These are phyloP conservation scores for Aspergillus fructus DNA, from an alignment of 2,329 filamentous ascomycete genomes.

Conservation along the genomic window DNA sequence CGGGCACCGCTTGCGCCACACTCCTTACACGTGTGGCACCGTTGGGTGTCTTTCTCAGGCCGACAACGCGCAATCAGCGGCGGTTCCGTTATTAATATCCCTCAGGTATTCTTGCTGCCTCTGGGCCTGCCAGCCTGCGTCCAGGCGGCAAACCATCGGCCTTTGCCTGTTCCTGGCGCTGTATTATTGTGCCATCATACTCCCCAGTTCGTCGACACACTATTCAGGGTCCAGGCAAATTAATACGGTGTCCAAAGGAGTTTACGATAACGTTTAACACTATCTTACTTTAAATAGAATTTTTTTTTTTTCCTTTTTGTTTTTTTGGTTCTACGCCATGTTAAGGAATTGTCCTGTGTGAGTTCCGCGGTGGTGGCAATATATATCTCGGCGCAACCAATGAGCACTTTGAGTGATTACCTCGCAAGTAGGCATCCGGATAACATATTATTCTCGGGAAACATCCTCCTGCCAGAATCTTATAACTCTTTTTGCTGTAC, in stretches of 20 bases:
- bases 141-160: conserved; percentile 3
- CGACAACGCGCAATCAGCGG: conserved; percentile 18
- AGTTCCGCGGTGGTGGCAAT: neutral
- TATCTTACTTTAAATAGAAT: too few relatives aligned
- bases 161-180: conserved; percentile 7
- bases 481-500: conserved; percentile 29
- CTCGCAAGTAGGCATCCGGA: neutral
- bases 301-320: neutral
- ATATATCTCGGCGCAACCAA: conserved; percentile 2
- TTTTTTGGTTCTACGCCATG: neutral
- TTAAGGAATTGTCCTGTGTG: neutral
- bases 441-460: conserved; percentile 22
- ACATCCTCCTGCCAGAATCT: conserved; percentile 40
- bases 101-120: conserved; percentile 6
- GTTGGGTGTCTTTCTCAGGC: conserved; percentile 17
- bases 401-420: neutral
- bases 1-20: conserved; percentile 26
- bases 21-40: conserved; percentile 20
- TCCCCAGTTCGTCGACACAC: neutral
- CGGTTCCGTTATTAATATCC: conserved; percentile 10
- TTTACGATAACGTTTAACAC: too few relatives aligned
- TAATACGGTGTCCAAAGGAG: neutral
- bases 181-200: conserved; percentile 1
- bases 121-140: neutral
- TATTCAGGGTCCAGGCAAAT: neutral